Evolutionary conservation across 495 filamentous ascomycete species (phyloP).

Genomic region (Amphirosellinia nigrospora): DNA sequence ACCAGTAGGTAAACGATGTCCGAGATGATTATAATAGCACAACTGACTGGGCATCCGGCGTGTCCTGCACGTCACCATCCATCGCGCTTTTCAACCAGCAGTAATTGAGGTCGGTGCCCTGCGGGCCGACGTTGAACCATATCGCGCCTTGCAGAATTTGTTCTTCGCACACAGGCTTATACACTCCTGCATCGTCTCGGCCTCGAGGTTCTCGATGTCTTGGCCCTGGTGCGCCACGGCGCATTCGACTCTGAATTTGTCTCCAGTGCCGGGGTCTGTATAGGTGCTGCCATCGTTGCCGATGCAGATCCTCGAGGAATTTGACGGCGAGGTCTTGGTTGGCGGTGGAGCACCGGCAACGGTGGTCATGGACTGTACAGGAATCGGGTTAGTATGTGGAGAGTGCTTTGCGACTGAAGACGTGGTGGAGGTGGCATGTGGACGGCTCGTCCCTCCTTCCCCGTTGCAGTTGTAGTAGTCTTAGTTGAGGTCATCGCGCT

Average conservation of each 20-base stretch:
- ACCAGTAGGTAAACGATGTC: not conserved
- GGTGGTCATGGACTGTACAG: slow-evolving; percentile 13
- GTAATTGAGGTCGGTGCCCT: slow-evolving; percentile 38
- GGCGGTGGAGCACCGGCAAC: not conserved
- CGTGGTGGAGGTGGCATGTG: slow-evolving; percentile 6
- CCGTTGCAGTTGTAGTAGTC: slow-evolving; percentile 8
- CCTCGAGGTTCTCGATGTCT: slow-evolving; percentile 32
- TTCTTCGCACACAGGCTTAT: slow-evolving; percentile 29
- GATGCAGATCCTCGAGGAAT: slow-evolving; percentile 23
- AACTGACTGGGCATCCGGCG: slow-evolving; percentile 33
- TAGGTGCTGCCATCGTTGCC: slow-evolving; percentile 32
- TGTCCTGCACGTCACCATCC: slow-evolving; percentile 18
- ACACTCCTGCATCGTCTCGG: slow-evolving; percentile 31
- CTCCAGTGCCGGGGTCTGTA: slow-evolving; percentile 28
- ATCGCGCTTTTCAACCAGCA: slow-evolving; percentile 35
- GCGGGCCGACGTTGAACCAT: slow-evolving; percentile 36
- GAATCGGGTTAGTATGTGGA: slow-evolving; percentile 16
- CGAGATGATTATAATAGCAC: slow-evolving; percentile 24
- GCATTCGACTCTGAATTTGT: slow-evolving; percentile 30
- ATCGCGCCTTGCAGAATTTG: slow-evolving; percentile 27
- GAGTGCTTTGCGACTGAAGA: not conserved
- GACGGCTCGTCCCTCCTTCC: not conserved
- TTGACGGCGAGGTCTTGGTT: not conserved
- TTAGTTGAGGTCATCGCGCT: not conserved
- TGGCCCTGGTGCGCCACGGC: slow-evolving; percentile 29